A percentile compares a stretch with the other conserved stretches of the same genome.
Evolutionary conservation across 129 eudicot species (phyloP).

Genomic region (Tanacetum coccineum): DNA sequence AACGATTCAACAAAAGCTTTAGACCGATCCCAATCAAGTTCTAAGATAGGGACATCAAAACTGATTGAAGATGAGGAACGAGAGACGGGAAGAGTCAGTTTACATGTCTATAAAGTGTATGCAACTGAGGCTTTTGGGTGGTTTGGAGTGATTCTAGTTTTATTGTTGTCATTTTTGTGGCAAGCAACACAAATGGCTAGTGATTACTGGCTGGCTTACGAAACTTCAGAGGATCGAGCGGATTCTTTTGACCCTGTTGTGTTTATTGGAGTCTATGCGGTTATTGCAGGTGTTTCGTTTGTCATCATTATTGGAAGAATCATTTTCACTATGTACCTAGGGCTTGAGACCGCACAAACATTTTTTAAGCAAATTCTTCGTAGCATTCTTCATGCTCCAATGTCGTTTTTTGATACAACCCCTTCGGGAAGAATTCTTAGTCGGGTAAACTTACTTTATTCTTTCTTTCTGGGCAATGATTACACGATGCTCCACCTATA

Average conservation of each 20-base stretch:
- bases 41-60: slow-evolving; percentile 45
- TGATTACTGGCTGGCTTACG: slow-evolving; percentile 73
- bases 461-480: background rate
- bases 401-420: slow-evolving; percentile 81
- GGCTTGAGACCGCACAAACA: slow-evolving; percentile 54
- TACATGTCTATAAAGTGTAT: slow-evolving; percentile 50
- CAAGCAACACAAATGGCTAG: slow-evolving; percentile 52
- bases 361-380: slow-evolving; percentile 51
- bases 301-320: slow-evolving; percentile 34
- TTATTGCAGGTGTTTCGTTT: slow-evolving; percentile 37
- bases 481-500: too few species aligned
- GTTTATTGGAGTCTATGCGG: slow-evolving; percentile 48
- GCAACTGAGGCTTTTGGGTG: slow-evolving; percentile 68
- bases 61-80: slow-evolving; percentile 71
- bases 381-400: slow-evolving; percentile 71
- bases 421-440: slow-evolving; percentile 77
- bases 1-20: slow-evolving; percentile 21
- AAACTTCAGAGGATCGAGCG: slow-evolving; percentile 43
- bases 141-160: slow-evolving; percentile 44
- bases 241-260: slow-evolving; percentile 31
- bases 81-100: slow-evolving; percentile 56
- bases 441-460: slow-evolving; percentile 39
- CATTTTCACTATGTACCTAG: slow-evolving; percentile 33
- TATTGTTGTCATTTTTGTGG: slow-evolving; percentile 42
- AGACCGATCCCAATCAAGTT: slow-evolving; percentile 30